Base-by-base conservation (phyloP, 768 basidiomycete genomes). In the Gloeopeniophorella convolvens region DNA sequence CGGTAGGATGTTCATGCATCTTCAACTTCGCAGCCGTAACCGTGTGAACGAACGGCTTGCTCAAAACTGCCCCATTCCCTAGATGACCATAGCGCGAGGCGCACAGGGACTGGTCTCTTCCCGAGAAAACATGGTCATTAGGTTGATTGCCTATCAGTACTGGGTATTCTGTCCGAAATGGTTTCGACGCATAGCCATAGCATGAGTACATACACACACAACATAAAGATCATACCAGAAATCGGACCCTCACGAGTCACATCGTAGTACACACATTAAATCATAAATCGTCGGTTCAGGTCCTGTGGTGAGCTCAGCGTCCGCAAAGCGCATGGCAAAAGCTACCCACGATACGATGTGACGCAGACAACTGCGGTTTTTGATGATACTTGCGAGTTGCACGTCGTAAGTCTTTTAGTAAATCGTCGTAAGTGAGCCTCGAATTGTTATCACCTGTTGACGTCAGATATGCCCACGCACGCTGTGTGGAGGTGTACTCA, bases 361-460 rank as follows among this genome's bases (percentile, higher is more conserved):
- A 51, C 7, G 57, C 43, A 23, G 57, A 51, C 46, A 58, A 18
- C 24, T 58, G 57, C 27, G 57, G 55, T 37, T 56, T 58, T 40
- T 58, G 57, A 23, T 56, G 24, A 16, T 58, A 56, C 13, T 58
- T 51, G 3, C 46, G 45, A n/a, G 57, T 58, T 20, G 40, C 45
- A 16, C 49, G 44, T 32, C 57, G 48, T 15, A 58, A 33, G 18
- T 54, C 57, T 11, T 34, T 35, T 28, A 58, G 31, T 18, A 58
- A 37, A 6, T 58, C 57, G 9, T 46, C 56, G 27, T 40, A 58
- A n/a, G 55, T 46, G 18, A 42, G 54, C 10, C 51, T 31, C 15
- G 55, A 47, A 13, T n/a, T n/a, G n/a, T 52, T 58, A 16, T 32
- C 12, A 24, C 26, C 57, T 58, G 32, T 4, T 32, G 21, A 56